Percentiles rank a stretch among this genome's conserved stretches.
These are phyloP conservation scores for Fraxinus pennsylvanica DNA, from an alignment of 257 asterid species.

Conservation along the genomic window DNA sequence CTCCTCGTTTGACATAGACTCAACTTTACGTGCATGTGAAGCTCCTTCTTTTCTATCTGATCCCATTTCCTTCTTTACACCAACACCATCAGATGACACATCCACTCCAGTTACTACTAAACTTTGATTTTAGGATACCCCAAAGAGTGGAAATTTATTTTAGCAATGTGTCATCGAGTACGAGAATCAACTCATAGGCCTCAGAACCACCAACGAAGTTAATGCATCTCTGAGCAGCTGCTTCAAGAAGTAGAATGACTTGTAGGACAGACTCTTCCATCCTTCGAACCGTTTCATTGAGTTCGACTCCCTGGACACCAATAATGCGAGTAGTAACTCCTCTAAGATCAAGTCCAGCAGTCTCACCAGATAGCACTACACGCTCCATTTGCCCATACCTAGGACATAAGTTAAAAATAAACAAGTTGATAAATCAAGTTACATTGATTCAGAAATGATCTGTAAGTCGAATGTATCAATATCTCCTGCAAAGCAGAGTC, in stretches of 20 bases:
- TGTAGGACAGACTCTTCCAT: slow-evolving; percentile 97
- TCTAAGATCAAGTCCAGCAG: slow-evolving; percentile 84
- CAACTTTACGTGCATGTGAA: slow-evolving; percentile 64
- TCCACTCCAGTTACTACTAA: slow-evolving; percentile 78
- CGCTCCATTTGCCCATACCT: slow-evolving; percentile 98
- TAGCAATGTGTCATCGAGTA: slow-evolving; percentile 77
- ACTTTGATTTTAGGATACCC: slow-evolving; percentile 80
- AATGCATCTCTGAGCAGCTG: slow-evolving; percentile 93
- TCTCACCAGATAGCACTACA: slow-evolving; percentile 71
- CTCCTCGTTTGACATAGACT: slow-evolving; percentile 83
- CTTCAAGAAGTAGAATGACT: slow-evolving; percentile 84
- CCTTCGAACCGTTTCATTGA: slow-evolving; percentile 92
- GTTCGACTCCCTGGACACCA: slow-evolving; percentile 95
- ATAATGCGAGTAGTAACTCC: slow-evolving; percentile 87
- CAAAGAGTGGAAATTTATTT: slow-evolving; percentile 85
- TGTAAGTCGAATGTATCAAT: not conserved
- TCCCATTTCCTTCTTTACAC: slow-evolving; percentile 71
- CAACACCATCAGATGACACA: slow-evolving; percentile 42
- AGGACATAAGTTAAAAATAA: slow-evolving; percentile 24
- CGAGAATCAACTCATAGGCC: slow-evolving; percentile 84
- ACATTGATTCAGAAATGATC: slow-evolving; percentile 14
- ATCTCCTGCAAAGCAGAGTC: not conserved
- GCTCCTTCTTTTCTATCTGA: slow-evolving; percentile 69
- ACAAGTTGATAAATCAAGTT: slow-evolving; percentile 6
- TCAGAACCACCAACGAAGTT: slow-evolving; percentile 93